phyloP scores from a whole-genome alignment of 2,329 filamentous ascomycete genomes.

The Plenodomus biglobosus region DNA sequence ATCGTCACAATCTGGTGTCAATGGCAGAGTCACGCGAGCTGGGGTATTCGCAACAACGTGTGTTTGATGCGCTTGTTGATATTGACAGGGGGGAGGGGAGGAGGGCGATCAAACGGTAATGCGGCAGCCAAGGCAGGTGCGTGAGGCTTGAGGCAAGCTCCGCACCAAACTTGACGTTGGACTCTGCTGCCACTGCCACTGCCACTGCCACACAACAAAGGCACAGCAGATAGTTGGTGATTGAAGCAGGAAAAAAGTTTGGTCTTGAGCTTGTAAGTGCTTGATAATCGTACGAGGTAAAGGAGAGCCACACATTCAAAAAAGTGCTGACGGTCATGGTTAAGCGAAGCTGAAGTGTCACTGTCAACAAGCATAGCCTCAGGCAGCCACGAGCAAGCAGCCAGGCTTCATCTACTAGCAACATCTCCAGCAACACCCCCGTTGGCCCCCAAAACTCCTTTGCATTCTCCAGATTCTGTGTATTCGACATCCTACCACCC shows the following conservation, averaged over 20 bases:
- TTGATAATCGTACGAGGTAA: too few species aligned
- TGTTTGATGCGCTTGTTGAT: too few species aligned
- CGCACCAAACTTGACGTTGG: constrained; percentile 1
- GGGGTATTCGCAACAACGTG: too few species aligned
- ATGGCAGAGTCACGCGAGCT: too few species aligned
- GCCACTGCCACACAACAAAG: not conserved
- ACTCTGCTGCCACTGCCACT: constrained; percentile 4
- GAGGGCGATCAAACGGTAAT: constrained; percentile 20
- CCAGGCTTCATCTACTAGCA: not conserved
- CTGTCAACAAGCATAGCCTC: constrained; percentile 2
- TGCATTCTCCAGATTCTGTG: not conserved
- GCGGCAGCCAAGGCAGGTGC: constrained; percentile 25
- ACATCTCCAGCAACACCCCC: not conserved
- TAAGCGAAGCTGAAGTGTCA: constrained; percentile 21
- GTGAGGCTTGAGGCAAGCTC: not conserved
- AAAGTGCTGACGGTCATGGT: constrained; percentile 9
- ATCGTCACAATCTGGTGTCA: too few species aligned
- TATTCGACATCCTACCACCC: not conserved
- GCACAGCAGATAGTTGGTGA: not conserved
- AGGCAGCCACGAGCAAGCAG: not conserved
- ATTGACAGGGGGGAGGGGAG: too few species aligned
- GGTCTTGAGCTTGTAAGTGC: too few species aligned
- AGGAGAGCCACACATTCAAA: not conserved
- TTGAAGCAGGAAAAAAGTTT: too few species aligned
- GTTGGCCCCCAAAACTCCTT: not conserved